These are phyloP conservation scores for Inga leiocalycina DNA, from an alignment of 306 rosid genomes.

Conservation along the genomic window DNA sequence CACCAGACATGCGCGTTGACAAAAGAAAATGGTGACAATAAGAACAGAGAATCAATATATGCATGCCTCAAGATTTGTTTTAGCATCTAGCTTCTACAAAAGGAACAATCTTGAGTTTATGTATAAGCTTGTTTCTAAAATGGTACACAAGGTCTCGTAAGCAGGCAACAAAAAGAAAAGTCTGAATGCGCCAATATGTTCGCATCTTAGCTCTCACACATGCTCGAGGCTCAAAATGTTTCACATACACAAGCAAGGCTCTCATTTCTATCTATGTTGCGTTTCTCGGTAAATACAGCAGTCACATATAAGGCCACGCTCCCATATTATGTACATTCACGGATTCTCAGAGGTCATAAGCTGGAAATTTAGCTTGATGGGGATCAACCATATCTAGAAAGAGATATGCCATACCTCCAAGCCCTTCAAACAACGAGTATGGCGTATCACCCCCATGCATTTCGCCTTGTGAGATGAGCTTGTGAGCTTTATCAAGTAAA, in stretches of 20 bases:
- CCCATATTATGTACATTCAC: background rate
- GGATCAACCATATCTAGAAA: slow-evolving; percentile 64
- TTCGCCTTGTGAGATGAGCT: slow-evolving; percentile 57
- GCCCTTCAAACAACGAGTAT: slow-evolving; percentile 67
- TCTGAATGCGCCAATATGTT: background rate
- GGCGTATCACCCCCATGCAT: slow-evolving; percentile 74
- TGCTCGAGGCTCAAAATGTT: background rate
- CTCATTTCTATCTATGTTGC: background rate
- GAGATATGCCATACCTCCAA: slow-evolving; percentile 68
- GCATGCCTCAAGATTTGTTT: background rate
- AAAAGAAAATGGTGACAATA: too few relatives aligned
- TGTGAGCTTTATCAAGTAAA: slow-evolving; percentile 63
- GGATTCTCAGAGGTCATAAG: slow-evolving; percentile 53
- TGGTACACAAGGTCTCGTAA: too few relatives aligned
- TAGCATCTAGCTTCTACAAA: background rate
- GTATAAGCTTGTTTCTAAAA: background rate
- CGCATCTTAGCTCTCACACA: slow-evolving; percentile 9
- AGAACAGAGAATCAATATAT: background rate
- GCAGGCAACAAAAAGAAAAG: background rate
- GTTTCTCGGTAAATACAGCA: background rate
- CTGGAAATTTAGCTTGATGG: slow-evolving; percentile 58
- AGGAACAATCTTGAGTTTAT: background rate
- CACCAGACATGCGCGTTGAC: background rate
- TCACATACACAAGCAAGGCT: background rate
- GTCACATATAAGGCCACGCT: slow-evolving; percentile 17